phyloP scores from a whole-genome alignment of 2,329 filamentous ascomycete genomes.

The Colletotrichum spinosum region DNA sequence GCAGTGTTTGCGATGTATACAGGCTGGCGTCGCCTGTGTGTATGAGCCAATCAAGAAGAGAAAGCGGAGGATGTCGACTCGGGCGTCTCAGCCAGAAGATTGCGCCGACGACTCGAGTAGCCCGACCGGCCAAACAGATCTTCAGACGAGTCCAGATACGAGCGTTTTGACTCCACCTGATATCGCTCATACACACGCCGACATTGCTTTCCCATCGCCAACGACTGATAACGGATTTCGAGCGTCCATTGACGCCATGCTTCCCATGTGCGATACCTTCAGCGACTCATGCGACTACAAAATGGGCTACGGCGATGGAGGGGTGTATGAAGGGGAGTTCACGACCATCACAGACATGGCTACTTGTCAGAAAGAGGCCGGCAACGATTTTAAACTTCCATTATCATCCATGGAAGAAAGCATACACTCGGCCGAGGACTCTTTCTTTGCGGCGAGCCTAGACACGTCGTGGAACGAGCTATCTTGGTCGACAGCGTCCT shows the following conservation, averaged over 20 bases:
- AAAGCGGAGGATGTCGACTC: conserved; percentile 29
- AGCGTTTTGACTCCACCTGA: conserved; percentile 25
- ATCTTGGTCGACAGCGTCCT: conserved; percentile 17
- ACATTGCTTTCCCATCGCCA: conserved; percentile 7
- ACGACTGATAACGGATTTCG: conserved; percentile 7
- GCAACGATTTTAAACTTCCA: background rate
- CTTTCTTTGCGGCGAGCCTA: conserved; percentile 17
- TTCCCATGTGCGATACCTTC: conserved; percentile 16
- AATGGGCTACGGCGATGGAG: conserved; percentile 1
- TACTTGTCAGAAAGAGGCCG: conserved; percentile 5
- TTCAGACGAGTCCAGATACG: conserved; percentile 29
- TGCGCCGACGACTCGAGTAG: conserved; percentile 26
- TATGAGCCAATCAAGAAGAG: conserved; percentile 39
- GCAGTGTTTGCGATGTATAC: conserved; percentile 35
- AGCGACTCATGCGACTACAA: conserved; percentile 13
- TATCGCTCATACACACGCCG: background rate
- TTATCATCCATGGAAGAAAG: conserved; percentile 2
- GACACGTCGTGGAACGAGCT: conserved; percentile 25
- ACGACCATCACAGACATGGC: conserved; percentile 9
- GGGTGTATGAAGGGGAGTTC: conserved; percentile 10
- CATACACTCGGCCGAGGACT: conserved; percentile 17
- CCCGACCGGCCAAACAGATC: conserved; percentile 7
- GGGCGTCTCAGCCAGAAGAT: background rate
- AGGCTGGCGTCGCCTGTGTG: conserved; percentile 33
- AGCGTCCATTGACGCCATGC: conserved; percentile 11